Evolutionary conservation across 164 flowering plant species (phyloP), one percentile per base, ranked within the genome.

Genomic region (Magnolia officinalis): DNA sequence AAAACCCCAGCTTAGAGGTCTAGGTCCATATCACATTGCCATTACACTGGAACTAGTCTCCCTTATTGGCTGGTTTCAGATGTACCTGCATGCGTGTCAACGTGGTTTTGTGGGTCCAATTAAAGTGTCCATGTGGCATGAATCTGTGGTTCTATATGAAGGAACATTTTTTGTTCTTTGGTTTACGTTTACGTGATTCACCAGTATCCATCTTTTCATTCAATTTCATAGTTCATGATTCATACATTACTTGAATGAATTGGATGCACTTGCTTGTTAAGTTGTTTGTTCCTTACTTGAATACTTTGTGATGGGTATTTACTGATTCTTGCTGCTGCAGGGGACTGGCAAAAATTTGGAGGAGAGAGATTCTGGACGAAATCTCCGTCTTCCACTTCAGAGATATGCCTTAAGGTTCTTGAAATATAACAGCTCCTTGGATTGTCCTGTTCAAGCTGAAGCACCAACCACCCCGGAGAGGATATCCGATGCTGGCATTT

Each of bases 391-490:
- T 80, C 69, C 86, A 65, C 67, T 94, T 81, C 83, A 80, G 81
- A 88, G 82, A 75, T 96, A 96, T 85, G 98, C 96, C 6, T 61
- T 88, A 51, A 88, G 96, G 77, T 95, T 93, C 78, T 80, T 94
- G 89, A 85, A 87, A 73, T 82, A 77, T 70, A 89, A 83, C 77
- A 81, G 81, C 29, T 81, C 87, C 68, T 52, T 70, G 67, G 79
- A 77, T 75, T 77, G 72, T 70, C 58, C 78, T 55, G 75, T 78
- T 67, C 84, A 83, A 83, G 89, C 89, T 64, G 95, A 90, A 82
- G 91, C 86, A 70, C 92, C 94, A 52, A 67, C 69, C 72, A 89
- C 91, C 67, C 90, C 92, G 75, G 96, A 92, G 29, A 83, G 83
- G 72, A 63, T 85, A 75, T 85, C 85, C 63, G 96, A 89, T 81